Percentiles rank a stretch among this genome's conserved stretches.
phyloP scores from a whole-genome alignment of 148 eudicot genomes.

The Nepenthes mirabilis region DNA sequence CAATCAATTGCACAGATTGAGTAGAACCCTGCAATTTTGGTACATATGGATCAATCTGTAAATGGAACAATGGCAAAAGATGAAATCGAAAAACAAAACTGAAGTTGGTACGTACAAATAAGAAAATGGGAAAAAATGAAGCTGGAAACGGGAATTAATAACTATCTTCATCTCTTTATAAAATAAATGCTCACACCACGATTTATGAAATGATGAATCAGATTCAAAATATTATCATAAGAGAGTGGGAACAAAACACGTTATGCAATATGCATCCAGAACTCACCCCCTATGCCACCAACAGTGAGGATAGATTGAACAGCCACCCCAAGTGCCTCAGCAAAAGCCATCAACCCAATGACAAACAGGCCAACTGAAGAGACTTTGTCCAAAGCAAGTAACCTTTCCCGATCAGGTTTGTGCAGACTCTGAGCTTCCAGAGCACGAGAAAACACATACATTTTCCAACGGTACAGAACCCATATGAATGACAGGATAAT shows the following conservation, averaged over 20 bases:
- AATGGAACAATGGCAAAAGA: too few species aligned
- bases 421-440: slow-evolving; percentile 29
- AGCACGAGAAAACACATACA: slow-evolving; percentile 59
- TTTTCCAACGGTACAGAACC: slow-evolving; percentile 89
- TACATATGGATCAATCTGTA: too few species aligned
- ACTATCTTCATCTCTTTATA: too few species aligned
- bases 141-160: too few species aligned
- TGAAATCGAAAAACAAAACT: too few species aligned
- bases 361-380: slow-evolving; percentile 76
- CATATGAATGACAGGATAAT: slow-evolving; percentile 67
- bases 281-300: slow-evolving; percentile 96
- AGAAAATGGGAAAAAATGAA: too few species aligned
- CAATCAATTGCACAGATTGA: too few species aligned
- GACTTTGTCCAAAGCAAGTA: slow-evolving; percentile 63
- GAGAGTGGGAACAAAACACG: slow-evolving; percentile 1
- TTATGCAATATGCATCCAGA: background rate
- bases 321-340: slow-evolving; percentile 96
- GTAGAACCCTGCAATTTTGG: too few species aligned
- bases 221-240: background rate
- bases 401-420: slow-evolving; percentile 40
- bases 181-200: background rate
- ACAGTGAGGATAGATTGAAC: slow-evolving; percentile 90
- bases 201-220: background rate
- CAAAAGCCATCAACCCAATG: slow-evolving; percentile 72
- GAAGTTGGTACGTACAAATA: too few species aligned